A percentile compares a stretch with the other conserved stretches of the same genome.
These are phyloP conservation scores for Colletotrichum sp. DNA, from an alignment of 2,329 filamentous ascomycete species.

Conservation along the genomic window DNA sequence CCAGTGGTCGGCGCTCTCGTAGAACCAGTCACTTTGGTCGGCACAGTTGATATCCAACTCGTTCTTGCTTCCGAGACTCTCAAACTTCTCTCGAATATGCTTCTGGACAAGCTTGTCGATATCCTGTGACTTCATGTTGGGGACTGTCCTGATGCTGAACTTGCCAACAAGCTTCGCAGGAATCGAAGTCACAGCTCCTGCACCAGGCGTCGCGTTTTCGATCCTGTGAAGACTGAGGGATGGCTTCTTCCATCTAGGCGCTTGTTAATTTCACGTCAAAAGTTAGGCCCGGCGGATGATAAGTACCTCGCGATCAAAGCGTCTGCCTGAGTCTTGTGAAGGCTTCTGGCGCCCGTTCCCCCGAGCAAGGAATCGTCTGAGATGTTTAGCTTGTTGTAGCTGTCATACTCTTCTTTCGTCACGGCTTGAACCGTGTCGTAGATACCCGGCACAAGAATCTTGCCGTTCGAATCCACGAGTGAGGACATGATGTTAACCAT, in stretches of 20 bases:
- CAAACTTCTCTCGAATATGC: conserved; percentile 83
- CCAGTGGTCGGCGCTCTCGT: conserved; percentile 96
- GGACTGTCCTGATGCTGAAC: conserved; percentile 97
- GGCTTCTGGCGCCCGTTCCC: conserved; percentile 86
- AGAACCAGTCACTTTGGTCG: conserved; percentile 98
- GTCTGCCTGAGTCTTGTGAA: conserved; percentile 33
- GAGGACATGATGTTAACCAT: conserved; percentile 81
- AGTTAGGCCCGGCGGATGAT: conserved; percentile 47
- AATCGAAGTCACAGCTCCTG: conserved; percentile 97
- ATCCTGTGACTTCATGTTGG: conserved; percentile 92
- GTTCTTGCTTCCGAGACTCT: conserved; percentile 91
- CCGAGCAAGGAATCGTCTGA: conserved; percentile 95
- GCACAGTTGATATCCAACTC: conserved; percentile 79
- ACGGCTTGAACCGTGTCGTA: conserved; percentile 91
- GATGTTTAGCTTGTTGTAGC: conserved; percentile 92
- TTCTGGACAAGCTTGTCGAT: conserved; percentile 87
- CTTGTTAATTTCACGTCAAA: conserved; percentile 86
- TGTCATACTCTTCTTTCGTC: conserved; percentile 80
- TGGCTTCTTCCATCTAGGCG: conserved; percentile 96
- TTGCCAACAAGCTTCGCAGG: conserved; percentile 97
- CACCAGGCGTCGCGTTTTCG: conserved; percentile 91
- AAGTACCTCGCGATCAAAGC: conserved; percentile 4
- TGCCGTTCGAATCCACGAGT: conserved; percentile 87
- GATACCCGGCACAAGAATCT: conserved; percentile 90
- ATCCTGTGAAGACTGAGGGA: conserved; percentile 94